These are phyloP conservation scores for baker's yeast (Saccharomyces cerevisiae) DNA, from an alignment of 805 yeast genomes.

Conservation along the genomic window DNA sequence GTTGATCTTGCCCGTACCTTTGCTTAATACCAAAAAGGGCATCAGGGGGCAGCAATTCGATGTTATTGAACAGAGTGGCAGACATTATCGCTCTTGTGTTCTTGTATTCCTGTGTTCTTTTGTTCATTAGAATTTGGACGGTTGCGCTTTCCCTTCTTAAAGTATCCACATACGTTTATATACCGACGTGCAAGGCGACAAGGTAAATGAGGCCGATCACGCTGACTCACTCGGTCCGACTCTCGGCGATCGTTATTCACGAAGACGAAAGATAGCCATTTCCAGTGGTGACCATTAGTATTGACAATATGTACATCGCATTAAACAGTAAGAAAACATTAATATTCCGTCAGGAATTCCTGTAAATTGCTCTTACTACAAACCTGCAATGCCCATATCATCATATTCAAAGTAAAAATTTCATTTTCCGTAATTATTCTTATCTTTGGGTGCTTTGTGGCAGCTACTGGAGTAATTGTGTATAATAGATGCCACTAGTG, in stretches of 20 bases:
- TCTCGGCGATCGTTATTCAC: background rate
- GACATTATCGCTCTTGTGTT: conserved; percentile 10
- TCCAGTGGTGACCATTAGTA: background rate
- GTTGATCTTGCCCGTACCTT: conserved; percentile 48
- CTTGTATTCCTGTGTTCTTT: background rate
- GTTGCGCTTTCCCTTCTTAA: background rate
- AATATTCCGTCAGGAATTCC: background rate
- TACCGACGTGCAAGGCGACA: background rate
- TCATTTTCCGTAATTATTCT: too few species aligned
- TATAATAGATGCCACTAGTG: background rate
- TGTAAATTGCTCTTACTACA: too few species aligned
- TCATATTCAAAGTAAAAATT: too few species aligned
- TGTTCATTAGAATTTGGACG: background rate
- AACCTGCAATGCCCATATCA: background rate
- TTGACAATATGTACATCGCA: background rate
- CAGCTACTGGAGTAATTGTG: background rate
- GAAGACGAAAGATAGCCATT: background rate
- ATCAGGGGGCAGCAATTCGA: conserved; percentile 70
- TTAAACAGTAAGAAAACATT: background rate
- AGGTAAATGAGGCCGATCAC: background rate
- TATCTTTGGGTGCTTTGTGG: background rate
- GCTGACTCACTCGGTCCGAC: background rate
- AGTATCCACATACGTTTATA: background rate
- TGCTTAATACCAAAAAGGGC: conserved; percentile 78
- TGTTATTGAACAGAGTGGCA: conserved; percentile 32